These are phyloP conservation scores for Candida suzukii DNA, from an alignment of 805 yeast species.

Conservation along the genomic window DNA sequence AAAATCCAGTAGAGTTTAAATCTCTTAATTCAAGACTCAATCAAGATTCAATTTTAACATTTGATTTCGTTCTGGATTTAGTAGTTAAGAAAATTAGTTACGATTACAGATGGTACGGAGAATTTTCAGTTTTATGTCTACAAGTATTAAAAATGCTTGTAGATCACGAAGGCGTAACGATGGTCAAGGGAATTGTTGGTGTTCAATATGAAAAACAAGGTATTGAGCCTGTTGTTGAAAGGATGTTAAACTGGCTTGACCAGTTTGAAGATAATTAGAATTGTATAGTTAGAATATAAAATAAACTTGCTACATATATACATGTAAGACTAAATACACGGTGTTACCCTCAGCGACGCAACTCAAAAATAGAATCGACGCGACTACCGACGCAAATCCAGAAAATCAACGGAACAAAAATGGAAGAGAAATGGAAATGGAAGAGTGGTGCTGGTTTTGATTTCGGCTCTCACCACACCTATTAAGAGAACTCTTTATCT, in stretches of 20 bases:
- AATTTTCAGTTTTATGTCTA: constrained; percentile 38
- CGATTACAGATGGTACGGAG: constrained; percentile 60
- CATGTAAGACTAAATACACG: too few relatives aligned
- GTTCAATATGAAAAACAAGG: constrained; percentile 24
- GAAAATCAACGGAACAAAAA: too few relatives aligned
- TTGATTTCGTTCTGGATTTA: constrained; percentile 33
- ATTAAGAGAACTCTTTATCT: too few relatives aligned
- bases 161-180: constrained; percentile 30
- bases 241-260: constrained; percentile 22
- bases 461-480: too few relatives aligned
- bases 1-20: constrained; percentile 15
- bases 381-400: too few relatives aligned
- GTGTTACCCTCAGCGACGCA: too few relatives aligned
- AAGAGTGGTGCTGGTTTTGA: too few relatives aligned
- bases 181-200: constrained; percentile 31
- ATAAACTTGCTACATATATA: too few relatives aligned
- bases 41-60: constrained; percentile 5
- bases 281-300: too few relatives aligned
- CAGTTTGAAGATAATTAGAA: constrained; percentile 13
- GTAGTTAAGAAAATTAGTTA: constrained; percentile 50
- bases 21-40: constrained; percentile 13
- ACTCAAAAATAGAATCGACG: too few relatives aligned
- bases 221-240: constrained; percentile 18
- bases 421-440: too few relatives aligned
- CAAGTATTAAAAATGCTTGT: constrained; percentile 30